These are phyloP conservation scores for Mortierella alpina DNA, from an alignment of 192 early-diverging fungal genomes.

Conservation along the genomic window DNA sequence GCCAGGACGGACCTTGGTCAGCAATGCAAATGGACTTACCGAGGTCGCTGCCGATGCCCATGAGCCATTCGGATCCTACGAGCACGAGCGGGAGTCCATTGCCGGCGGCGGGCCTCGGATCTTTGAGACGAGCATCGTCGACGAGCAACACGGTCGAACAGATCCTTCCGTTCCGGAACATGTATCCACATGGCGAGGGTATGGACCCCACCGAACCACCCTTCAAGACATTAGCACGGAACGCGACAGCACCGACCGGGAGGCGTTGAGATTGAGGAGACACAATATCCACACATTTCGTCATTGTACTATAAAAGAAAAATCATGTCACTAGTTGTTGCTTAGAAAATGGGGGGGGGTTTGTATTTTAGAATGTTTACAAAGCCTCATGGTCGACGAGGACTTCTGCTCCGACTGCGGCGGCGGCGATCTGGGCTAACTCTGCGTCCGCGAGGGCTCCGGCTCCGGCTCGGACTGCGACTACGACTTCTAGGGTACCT, in stretches of 20 bases:
- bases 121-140: slow-evolving; percentile 15
- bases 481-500: slow-evolving; percentile 16
- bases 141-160: neutral
- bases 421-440: neutral
- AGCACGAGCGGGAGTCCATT: neutral
- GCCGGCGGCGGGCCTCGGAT: neutral
- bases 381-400: slow-evolving; percentile 2
- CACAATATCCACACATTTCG: no score
- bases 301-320: no score
- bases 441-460: neutral
- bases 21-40: slow-evolving; percentile 23
- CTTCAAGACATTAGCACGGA: no score
- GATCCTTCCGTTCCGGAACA: no score
- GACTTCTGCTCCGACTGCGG: slow-evolving; percentile 15
- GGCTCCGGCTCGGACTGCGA: slow-evolving; percentile 8
- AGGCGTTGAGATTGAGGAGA: no score
- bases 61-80: no score
- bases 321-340: no score
- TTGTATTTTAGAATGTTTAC: no score
- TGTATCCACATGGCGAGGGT: neutral
- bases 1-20: slow-evolving; percentile 14
- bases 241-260: no score
- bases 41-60: neutral
- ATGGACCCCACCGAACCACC: no score
- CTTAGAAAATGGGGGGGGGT: no score